These are phyloP conservation scores for Carex myosuroides DNA, from an alignment of 176 grass and related monocot genomes.

Conservation along the genomic window DNA sequence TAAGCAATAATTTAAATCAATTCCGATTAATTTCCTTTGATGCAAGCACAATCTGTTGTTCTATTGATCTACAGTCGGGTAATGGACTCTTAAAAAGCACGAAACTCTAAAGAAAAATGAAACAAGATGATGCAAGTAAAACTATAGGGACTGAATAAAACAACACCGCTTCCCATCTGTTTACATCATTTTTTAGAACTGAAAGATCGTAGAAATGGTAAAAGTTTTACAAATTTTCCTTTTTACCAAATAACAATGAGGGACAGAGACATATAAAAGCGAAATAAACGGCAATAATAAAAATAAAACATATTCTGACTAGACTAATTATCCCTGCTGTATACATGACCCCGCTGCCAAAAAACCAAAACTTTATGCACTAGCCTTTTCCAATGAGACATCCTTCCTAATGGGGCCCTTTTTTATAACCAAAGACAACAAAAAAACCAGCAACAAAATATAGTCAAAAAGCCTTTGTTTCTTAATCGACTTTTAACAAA, in stretches of 20 bases:
- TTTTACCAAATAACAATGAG: constrained; percentile 27
- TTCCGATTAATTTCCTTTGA: too few species aligned
- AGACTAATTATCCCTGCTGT: constrained; percentile 53
- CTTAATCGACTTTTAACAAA: neutral
- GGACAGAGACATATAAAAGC: neutral
- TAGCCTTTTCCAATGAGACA: constrained; percentile 38
- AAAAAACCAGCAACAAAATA: constrained; percentile 21
- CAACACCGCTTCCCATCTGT: neutral
- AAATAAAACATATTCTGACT: constrained; percentile 19
- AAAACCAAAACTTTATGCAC: constrained; percentile 80
- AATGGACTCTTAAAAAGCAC: neutral
- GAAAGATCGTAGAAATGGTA: neutral
- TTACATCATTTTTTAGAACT: constrained; percentile 12
- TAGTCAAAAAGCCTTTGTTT: constrained; percentile 23
- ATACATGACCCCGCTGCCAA: constrained; percentile 35
- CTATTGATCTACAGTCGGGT: neutral
- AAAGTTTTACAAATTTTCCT: constrained; percentile 14
- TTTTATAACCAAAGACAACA: constrained; percentile 30
- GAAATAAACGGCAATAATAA: constrained; percentile 14
- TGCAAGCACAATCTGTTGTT: too few species aligned
- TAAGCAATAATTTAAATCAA: too few species aligned
- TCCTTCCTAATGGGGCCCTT: constrained; percentile 17
- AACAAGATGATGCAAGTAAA: neutral
- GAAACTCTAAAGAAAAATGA: neutral
- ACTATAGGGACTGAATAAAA: neutral